phyloP scores from a whole-genome alignment of 2,329 filamentous ascomycete genomes.

The Stagonosporopsis rhizophila region DNA sequence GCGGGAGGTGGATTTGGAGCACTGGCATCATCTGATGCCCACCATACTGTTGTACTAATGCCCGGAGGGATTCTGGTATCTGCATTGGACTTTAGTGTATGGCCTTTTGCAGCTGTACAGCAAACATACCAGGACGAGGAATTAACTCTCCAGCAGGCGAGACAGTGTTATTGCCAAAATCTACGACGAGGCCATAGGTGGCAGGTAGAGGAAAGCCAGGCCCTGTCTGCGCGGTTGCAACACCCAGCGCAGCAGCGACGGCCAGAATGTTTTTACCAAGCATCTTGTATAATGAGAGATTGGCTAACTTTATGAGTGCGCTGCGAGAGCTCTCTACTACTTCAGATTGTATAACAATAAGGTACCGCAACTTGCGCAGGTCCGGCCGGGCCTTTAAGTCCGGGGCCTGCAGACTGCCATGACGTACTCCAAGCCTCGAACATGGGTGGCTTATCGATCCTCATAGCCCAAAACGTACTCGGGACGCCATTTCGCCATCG shows the following conservation, averaged over 20 bases:
- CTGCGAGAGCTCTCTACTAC: neutral
- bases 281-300: conserved; percentile 16
- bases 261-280: conserved; percentile 22
- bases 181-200: conserved; percentile 28
- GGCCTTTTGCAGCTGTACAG: neutral
- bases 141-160: conserved; percentile 44
- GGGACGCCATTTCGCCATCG: neutral
- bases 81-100: conserved; percentile 8
- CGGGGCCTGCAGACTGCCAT: neutral
- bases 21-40: conserved; percentile 3
- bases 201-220: conserved; percentile 41
- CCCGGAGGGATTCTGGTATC: conserved; percentile 36
- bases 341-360: neutral
- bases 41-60: conserved; percentile 31
- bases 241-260: conserved; percentile 21
- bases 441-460: neutral
- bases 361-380: conserved; percentile 5
- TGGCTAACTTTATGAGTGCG: neutral
- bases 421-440: conserved; percentile 9
- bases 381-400: conserved; percentile 1
- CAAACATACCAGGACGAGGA: conserved; percentile 38
- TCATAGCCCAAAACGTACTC: neutral
- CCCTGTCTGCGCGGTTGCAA: conserved; percentile 32
- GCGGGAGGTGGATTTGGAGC: conserved; percentile 9
- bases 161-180: conserved; percentile 43